Base-by-base conservation (phyloP, 208 protist genomes). In the Paratrypanosoma confusum region DNA sequence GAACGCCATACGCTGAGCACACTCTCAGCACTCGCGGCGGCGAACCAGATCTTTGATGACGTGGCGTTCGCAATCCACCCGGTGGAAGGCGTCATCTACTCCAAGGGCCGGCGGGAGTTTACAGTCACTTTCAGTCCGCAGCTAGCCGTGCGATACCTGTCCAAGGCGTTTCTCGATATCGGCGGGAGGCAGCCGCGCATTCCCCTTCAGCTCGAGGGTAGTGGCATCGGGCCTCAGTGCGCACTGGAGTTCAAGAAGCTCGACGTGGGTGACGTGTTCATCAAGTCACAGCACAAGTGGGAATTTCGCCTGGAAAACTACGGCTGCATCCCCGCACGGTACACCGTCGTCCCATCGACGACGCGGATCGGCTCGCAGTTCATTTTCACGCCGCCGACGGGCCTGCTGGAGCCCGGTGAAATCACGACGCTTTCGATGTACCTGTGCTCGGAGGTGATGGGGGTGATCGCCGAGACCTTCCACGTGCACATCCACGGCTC, bases 181-280 rank as follows among this genome's bases (percentile, higher is more conserved):
- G 68, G 50, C 0, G 89, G 92, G 6, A 33, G 69, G 11, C 22
- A 37, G 7, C 27, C 65, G 28, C 69, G 90, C 1, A 44, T 97
- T 4, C 92, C 89, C 5, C 59, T 97, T 22, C 35, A 65, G 28
- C 50, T 97, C 21, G 58, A 65, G 16, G 93, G 90, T 11, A 50
- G 34, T 5, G 93, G 84, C 21, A 32, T 94, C 24, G 95, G 90
- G 6, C 91, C 95, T 1, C 65, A 87, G 49, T 95, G 84, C 57
- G 54, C 52, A 37, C 81, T 97, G n/a, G 80, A 88, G 37, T 96
- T 78, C 65, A 75, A 50, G 22, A 49, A 49, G 18, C 71, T 96
- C 26, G 78, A 95, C 59, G 74, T 98, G 56, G 90, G 90, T 23
- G 85, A 97, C 28, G 71, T 98, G n/a, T 97, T 91, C 58, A 74